Conservation (phyloP, 306 rosid genomes). For the Elaeagnus macrophylla region DNA sequence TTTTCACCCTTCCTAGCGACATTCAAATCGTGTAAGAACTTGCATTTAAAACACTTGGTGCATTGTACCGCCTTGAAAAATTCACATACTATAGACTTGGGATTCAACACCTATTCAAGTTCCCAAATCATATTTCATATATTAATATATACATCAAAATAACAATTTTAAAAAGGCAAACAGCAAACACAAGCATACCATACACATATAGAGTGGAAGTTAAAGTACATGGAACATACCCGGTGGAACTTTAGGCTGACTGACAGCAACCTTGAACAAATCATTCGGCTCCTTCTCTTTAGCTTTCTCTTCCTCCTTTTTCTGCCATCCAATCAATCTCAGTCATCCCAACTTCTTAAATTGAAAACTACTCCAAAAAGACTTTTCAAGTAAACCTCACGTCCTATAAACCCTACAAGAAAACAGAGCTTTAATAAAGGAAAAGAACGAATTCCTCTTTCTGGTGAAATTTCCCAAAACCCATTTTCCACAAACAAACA, state of each 20-base stretch:
- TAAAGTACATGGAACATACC: slow-evolving; percentile 40
- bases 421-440: not conserved
- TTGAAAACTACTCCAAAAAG: not conserved
- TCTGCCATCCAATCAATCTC: slow-evolving; percentile 35
- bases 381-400: not conserved
- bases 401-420: not conserved
- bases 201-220: not conserved
- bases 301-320: slow-evolving; percentile 89
- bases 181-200: not conserved
- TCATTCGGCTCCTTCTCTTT: slow-evolving; percentile 92
- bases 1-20: slow-evolving; percentile 97
- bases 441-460: not conserved
- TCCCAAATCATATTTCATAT: slow-evolving; percentile 14
- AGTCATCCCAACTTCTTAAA: not conserved
- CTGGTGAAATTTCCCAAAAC: not conserved
- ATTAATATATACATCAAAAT: slow-evolving; percentile 6
- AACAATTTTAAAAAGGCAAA: not conserved
- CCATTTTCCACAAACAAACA: slow-evolving; percentile 6
- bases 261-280: slow-evolving; percentile 81
- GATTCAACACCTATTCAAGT: slow-evolving; percentile 87
- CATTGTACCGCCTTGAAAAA: slow-evolving; percentile 89
- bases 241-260: slow-evolving; percentile 84
- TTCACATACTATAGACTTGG: slow-evolving; percentile 91
- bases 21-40: slow-evolving; percentile 93
- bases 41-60: slow-evolving; percentile 93